Evolutionary conservation across 2,329 filamentous ascomycete genomes (phyloP).

Genomic region (Trichoderma arundinaceum): DNA sequence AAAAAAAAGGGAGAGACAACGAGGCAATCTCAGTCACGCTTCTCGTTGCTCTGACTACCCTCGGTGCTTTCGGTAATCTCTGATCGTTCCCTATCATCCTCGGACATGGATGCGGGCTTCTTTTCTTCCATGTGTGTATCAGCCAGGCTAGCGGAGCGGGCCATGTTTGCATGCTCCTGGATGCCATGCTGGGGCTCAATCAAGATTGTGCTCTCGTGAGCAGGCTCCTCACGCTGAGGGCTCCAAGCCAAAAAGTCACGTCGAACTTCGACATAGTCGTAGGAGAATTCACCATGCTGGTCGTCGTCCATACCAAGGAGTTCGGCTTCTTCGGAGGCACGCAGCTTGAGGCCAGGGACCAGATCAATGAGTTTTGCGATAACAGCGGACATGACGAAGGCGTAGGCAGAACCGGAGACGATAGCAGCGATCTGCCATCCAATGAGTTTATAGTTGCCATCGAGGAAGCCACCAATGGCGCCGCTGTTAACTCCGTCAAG

Average conservation of each 20-base stretch:
- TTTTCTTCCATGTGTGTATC: conserved; percentile 37
- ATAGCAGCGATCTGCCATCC: conserved; percentile 84
- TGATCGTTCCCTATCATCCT: conserved; percentile 10
- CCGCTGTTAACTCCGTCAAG: conserved; percentile 78
- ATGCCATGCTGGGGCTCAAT: conserved; percentile 74
- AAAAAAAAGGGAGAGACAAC: not conserved
- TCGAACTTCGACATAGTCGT: conserved; percentile 88
- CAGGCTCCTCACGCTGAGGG: conserved; percentile 71
- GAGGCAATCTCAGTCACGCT: conserved; percentile 11
- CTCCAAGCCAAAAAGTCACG: conserved; percentile 90
- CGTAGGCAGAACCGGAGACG: conserved; percentile 67
- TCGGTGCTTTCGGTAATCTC: conserved; percentile 12
- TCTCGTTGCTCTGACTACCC: conserved; percentile 19
- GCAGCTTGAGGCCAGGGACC: conserved; percentile 78
- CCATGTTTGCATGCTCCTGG: conserved; percentile 62
- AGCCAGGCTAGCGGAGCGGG: conserved; percentile 40
- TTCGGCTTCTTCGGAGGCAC: conserved; percentile 80
- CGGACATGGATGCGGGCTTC: conserved; percentile 30
- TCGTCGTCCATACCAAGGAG: conserved; percentile 88
- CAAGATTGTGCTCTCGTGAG: conserved; percentile 60
- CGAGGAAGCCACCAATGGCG: conserved; percentile 71
- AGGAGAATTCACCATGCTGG: conserved; percentile 87
- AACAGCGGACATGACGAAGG: conserved; percentile 74
- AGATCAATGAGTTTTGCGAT: conserved; percentile 77
- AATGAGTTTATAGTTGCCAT: conserved; percentile 74